Percentiles rank a stretch among this genome's conserved stretches.
These are phyloP conservation scores for Meyerozyma athensensis DNA, from an alignment of 1,139 yeast species.

Conservation along the genomic window DNA sequence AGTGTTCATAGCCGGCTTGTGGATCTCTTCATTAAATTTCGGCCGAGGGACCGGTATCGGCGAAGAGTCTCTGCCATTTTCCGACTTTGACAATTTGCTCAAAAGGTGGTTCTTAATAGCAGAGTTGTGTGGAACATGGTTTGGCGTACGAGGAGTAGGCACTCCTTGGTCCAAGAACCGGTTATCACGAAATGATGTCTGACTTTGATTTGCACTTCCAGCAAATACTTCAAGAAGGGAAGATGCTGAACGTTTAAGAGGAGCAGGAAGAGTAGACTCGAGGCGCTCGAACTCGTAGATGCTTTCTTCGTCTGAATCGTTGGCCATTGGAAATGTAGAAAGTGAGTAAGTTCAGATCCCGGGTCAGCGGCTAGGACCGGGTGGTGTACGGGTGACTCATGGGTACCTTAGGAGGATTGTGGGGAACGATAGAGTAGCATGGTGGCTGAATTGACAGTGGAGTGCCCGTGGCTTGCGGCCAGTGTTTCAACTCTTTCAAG, in stretches of 20 bases:
- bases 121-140: constrained; percentile 8
- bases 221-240: constrained; percentile 33
- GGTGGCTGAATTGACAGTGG: too few species aligned
- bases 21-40: constrained; percentile 39
- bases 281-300: constrained; percentile 38
- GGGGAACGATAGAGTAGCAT: too few species aligned
- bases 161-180: constrained; percentile 8
- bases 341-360: background rate
- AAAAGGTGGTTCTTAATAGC: constrained; percentile 19
- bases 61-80: constrained; percentile 36
- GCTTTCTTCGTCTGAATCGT: constrained; percentile 24
- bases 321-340: constrained; percentile 1
- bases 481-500: too few species aligned
- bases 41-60: constrained; percentile 55
- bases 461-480: too few species aligned
- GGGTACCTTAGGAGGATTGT: too few species aligned
- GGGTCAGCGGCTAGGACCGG: background rate
- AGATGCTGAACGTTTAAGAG: constrained; percentile 37
- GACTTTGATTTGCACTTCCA: constrained; percentile 1
- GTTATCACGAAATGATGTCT: constrained; percentile 8
- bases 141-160: constrained; percentile 21
- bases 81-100: constrained; percentile 27
- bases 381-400: constrained; percentile 1
- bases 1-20: constrained; percentile 59
- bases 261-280: constrained; percentile 43